Conservation (phyloP, 352 stramenopile species). For the Thalassiosira allenii region DNA sequence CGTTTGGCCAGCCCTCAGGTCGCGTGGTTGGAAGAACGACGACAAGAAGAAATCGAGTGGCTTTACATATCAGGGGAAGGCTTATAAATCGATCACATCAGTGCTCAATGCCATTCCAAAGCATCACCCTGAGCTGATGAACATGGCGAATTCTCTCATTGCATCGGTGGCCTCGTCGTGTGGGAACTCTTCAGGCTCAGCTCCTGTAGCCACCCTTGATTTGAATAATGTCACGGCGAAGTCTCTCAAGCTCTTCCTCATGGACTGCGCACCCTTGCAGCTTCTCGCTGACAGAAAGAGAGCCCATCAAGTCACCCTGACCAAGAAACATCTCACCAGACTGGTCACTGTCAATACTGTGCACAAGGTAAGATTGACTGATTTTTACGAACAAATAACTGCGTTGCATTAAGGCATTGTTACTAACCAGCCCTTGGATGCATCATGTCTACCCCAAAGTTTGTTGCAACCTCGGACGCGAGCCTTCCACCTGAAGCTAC, state of each 20-base stretch:
- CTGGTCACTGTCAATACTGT: conserved; percentile 27
- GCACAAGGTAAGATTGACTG: no score
- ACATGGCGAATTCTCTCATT: conserved; percentile 72
- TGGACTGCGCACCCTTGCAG: conserved; percentile 76
- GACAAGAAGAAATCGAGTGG: conserved; percentile 38
- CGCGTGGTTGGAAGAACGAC: conserved; percentile 78
- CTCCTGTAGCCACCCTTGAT: conserved; percentile 28
- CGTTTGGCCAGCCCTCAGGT: conserved; percentile 75
- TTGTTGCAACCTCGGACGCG: conserved; percentile 43
- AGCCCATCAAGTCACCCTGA: conserved; percentile 54
- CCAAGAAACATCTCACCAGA: conserved; percentile 50
- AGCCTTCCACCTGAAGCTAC: conserved; percentile 37
- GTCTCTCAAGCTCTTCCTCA: conserved; percentile 69
- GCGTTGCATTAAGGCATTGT: no score
- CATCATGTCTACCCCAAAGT: no score
- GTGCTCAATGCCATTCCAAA: conserved; percentile 70
- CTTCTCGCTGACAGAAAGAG: conserved; percentile 73
- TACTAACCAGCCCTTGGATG: no score
- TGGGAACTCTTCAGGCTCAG: conserved; percentile 21
- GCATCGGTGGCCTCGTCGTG: conserved; percentile 45
- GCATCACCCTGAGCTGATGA: conserved; percentile 78
- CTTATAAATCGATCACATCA: conserved; percentile 63
- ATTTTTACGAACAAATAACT: no score
- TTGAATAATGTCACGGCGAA: conserved; percentile 51
- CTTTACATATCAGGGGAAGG: conserved; percentile 48